A percentile compares a stretch with the other conserved stretches of the same genome.
phyloP scores from a whole-genome alignment of 1,139 yeast species.

The Nakaseomyces glabratus region DNA sequence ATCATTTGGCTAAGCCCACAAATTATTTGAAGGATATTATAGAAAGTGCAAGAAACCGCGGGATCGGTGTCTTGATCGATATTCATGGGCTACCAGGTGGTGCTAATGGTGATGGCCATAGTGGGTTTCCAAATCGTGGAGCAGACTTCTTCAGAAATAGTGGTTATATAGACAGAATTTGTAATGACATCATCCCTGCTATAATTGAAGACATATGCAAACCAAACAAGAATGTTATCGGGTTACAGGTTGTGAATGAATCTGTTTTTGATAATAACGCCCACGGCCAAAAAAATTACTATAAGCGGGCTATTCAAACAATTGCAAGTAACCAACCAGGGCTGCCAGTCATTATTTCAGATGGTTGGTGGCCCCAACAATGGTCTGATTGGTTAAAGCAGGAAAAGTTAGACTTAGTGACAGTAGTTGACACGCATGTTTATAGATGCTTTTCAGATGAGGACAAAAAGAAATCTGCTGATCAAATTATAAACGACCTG shows the following conservation, averaged over 20 bases:
- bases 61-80: conserved; percentile 73
- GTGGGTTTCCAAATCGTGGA: conserved; percentile 65
- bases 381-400: conserved; percentile 62
- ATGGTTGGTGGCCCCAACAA: conserved; percentile 86
- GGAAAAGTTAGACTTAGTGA: conserved; percentile 40
- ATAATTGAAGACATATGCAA: conserved; percentile 49
- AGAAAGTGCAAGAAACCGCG: conserved; percentile 28
- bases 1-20: conserved; percentile 58
- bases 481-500: conserved; percentile 52
- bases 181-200: conserved; percentile 47
- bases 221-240: conserved; percentile 58
- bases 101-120: conserved; percentile 77
- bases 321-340: conserved; percentile 48
- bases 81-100: conserved; percentile 89
- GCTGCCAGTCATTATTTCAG: conserved; percentile 74
- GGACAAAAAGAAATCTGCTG: conserved; percentile 60
- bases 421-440: conserved; percentile 74
- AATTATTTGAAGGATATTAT: conserved; percentile 34
- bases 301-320: conserved; percentile 54
- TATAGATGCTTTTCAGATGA: conserved; percentile 77
- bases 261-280: conserved; percentile 53
- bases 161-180: conserved; percentile 31
- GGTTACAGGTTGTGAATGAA: conserved; percentile 80
- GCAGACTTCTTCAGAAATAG: conserved; percentile 45
- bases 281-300: conserved; percentile 49